Base-by-base conservation (phyloP, 768 basidiomycete genomes). In the Termitomyces sp. region DNA sequence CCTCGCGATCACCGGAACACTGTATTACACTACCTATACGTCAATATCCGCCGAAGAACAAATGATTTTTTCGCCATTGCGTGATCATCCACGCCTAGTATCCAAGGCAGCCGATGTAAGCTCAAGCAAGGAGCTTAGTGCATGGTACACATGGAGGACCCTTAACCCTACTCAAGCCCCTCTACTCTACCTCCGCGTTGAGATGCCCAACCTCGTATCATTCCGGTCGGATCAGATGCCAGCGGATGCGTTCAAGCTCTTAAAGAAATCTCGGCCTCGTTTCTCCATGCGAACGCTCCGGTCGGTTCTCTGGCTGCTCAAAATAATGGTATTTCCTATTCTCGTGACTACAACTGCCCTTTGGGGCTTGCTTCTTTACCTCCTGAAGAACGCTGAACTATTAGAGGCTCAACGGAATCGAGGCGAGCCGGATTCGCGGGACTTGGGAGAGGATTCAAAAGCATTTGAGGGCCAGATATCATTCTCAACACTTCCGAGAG, bases 371-470 rank as follows among this genome's bases (percentile, higher is more conserved):
- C 75, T 96, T 8, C 76, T 92, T 10, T 94, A 94, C 67, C 78
- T 99, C 2, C 75, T 98, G 59, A 96, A 95, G 73, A 88, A 96
- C 61, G 84, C 92, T 0, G 94, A 99, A 57, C 81, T 94, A 0
- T 78, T 97, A 35, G 94, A 94, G 64, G 89, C 91, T 3, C 92
- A 94, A 64, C 79, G 87, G 40, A 79, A 88, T 65, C 79, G 82
- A 32, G 73, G 74, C 1, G 82, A 81, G 35, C 65, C 74, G 0
- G 77, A 79, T 57, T 61, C 68, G 8, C 62, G 68, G 9, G 68
- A 72, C 4, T 43, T 59, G 6, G 48, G 63, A 17, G 68, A 73
- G 52, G 67, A 68, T 43, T 61, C 50, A 19, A 70, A 66, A 50
- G 54, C 72, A 3, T 66, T 83, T 12, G 73, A 80, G 52, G 73